Evolutionary conservation across 1,139 yeast species (phyloP).

Genomic region (Hemisphaericaspora xylofermentans): DNA sequence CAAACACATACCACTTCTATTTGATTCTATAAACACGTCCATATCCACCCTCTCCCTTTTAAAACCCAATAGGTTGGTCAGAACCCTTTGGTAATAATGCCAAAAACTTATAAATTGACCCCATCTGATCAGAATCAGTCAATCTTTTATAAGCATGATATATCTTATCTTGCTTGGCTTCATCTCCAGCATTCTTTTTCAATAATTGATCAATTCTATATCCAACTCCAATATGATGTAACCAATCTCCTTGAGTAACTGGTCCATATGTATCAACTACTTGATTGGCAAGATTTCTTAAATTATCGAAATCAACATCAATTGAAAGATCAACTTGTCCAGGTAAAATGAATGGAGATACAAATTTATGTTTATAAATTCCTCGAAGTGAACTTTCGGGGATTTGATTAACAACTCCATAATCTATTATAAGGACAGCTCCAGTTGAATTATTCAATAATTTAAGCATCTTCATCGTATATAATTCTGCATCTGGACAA

Average conservation of each 20-base stretch:
- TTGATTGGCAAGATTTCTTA: conserved; percentile 29
- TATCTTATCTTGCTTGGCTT: conserved; percentile 44
- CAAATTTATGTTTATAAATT: conserved; percentile 69
- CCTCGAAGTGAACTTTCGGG: conserved; percentile 67
- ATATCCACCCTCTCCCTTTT: conserved; percentile 2
- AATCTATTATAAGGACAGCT: conserved; percentile 73
- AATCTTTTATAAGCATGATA: conserved; percentile 62
- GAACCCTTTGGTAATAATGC: conserved; percentile 55
- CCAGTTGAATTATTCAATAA: conserved; percentile 47
- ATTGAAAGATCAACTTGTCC: conserved; percentile 83
- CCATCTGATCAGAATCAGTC: conserved; percentile 70
- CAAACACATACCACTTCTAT: not conserved
- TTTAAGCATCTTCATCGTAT: conserved; percentile 46
- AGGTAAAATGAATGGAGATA: conserved; percentile 72
- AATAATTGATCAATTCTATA: conserved; percentile 60
- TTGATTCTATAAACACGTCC: not conserved
- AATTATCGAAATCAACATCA: conserved; percentile 75
- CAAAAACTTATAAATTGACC: conserved; percentile 71
- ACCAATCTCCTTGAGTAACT: conserved; percentile 77
- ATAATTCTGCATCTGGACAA: conserved; percentile 70
- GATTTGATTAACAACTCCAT: conserved; percentile 62
- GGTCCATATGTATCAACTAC: conserved; percentile 50
- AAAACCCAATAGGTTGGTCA: conserved; percentile 38
- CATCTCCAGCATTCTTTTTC: conserved; percentile 29
- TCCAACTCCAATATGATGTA: conserved; percentile 75